Evolutionary conservation across 2,329 filamentous ascomycete genomes (phyloP).

Genomic region (Pseudogymnoascus sp.): DNA sequence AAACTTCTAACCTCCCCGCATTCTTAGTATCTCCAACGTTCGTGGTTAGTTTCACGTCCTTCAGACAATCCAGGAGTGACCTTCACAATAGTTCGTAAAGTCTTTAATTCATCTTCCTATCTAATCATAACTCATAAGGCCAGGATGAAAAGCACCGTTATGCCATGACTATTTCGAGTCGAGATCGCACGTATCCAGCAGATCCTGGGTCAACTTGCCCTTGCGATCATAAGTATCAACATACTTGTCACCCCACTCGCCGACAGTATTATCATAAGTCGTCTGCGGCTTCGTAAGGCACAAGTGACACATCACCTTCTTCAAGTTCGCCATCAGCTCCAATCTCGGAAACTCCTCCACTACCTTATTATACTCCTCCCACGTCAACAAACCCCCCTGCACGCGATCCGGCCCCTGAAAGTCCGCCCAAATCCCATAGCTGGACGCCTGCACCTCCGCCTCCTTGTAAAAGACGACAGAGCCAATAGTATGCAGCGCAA

Average conservation of each 20-base stretch:
- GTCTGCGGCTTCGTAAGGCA: conserved; percentile 31
- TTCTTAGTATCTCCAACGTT: too few relatives aligned
- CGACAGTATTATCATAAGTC: conserved; percentile 30
- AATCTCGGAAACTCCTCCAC: conserved; percentile 28
- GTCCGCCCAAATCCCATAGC: conserved; percentile 32
- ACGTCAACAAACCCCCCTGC: conserved; percentile 20
- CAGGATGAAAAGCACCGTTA: background rate
- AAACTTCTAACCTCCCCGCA: too few relatives aligned
- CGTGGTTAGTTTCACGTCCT: too few relatives aligned
- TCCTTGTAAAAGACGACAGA: conserved; percentile 37
- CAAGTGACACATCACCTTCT: conserved; percentile 28
- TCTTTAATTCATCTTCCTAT: background rate
- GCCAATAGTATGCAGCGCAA: conserved; percentile 37
- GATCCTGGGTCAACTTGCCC: conserved; percentile 26
- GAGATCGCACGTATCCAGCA: conserved; percentile 20
- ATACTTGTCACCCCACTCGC: conserved; percentile 30
- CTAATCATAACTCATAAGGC: background rate
- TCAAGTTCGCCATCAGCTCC: conserved; percentile 28
- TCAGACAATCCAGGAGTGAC: background rate
- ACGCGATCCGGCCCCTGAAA: conserved; percentile 30
- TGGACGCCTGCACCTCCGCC: conserved; percentile 31
- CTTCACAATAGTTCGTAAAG: background rate
- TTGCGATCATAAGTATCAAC: conserved; percentile 29
- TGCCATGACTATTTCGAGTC: background rate
- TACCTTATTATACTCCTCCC: conserved; percentile 28